Evolutionary conservation across 495 filamentous ascomycete species (phyloP), one percentile per base, ranked within the genome.

Genomic region (Pyrenula massariospora): DNA sequence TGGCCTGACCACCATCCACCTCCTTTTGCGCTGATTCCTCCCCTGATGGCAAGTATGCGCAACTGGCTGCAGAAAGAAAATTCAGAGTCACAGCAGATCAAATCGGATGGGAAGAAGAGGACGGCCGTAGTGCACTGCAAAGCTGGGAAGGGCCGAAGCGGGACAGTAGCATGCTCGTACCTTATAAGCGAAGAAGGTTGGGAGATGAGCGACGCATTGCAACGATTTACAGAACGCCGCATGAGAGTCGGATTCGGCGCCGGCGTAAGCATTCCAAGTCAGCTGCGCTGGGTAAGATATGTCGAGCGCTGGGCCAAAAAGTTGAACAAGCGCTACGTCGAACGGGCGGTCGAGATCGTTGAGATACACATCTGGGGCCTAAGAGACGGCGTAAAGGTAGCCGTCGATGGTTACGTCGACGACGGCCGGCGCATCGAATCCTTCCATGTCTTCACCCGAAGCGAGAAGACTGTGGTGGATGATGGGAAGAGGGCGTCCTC

Each of bases 1-100:
- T 98, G 88, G 80, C 94, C 94, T 0, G 93, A 98, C 66, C 93
- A 98, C 65, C 93, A 97, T 66, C 94, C 93, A 25, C 93, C 93
- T 57, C 93, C 94, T 2, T 97, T 98, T 63, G 78, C 81, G 25
- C 70, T 96, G 12, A 85, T 97, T 22, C 91, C 90, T 1, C 74
- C 84, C 63, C 88, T 96, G n/a, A 80, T 96, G 75, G 90, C 80
- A 3, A 84, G 85, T 60, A 96, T 97, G 91, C 78, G 86, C 54
- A 85, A 90, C 56, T 96, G 91, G 90, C 65, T 95, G 36, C 70
- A 79, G 23, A 80, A 73, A 15, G 71, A 81, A n/a, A 73, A 77
- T 11, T 61, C 58, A 0, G 54, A 62, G 36, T 58, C 65, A 48
- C 20, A 66, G 12, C 56, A 56, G n/a, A 62, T 60, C 2, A 48